Conservation (phyloP, 129 eudicot species). For the Lactuca sativa region DNA sequence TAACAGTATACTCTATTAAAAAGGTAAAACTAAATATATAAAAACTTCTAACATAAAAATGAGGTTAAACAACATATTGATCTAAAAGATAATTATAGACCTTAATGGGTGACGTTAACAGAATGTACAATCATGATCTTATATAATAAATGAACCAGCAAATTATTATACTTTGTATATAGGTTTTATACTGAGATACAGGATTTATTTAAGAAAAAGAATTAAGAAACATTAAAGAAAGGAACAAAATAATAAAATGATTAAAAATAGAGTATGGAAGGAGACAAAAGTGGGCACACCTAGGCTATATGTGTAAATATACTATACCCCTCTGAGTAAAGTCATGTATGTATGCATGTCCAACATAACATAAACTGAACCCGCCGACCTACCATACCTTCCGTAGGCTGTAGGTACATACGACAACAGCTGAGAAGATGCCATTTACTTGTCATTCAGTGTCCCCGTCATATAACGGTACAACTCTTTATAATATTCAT, state of each 20-base stretch:
- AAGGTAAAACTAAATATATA: too few relatives aligned
- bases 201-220: background rate
- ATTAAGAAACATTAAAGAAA: constrained; percentile 2
- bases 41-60: too few relatives aligned
- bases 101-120: too few relatives aligned
- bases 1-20: too few relatives aligned
- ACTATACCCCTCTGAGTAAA: constrained; percentile 10
- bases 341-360: constrained; percentile 15
- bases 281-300: constrained; percentile 37
- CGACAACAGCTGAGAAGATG: constrained; percentile 45
- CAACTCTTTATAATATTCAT: background rate
- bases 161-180: background rate
- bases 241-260: constrained; percentile 23
- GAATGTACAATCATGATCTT: too few relatives aligned
- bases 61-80: too few relatives aligned
- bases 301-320: constrained; percentile 25
- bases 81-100: too few relatives aligned
- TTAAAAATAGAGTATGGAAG: background rate
- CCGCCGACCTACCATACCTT: constrained; percentile 39
- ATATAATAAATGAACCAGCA: too few relatives aligned
- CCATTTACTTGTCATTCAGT: constrained; percentile 58
- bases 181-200: background rate
- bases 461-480: constrained; percentile 43
- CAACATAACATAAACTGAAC: constrained; percentile 19
- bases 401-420: constrained; percentile 23